These are phyloP conservation scores for Penicillium oxalicum DNA, from an alignment of 2,329 filamentous ascomycete genomes.

Conservation along the genomic window DNA sequence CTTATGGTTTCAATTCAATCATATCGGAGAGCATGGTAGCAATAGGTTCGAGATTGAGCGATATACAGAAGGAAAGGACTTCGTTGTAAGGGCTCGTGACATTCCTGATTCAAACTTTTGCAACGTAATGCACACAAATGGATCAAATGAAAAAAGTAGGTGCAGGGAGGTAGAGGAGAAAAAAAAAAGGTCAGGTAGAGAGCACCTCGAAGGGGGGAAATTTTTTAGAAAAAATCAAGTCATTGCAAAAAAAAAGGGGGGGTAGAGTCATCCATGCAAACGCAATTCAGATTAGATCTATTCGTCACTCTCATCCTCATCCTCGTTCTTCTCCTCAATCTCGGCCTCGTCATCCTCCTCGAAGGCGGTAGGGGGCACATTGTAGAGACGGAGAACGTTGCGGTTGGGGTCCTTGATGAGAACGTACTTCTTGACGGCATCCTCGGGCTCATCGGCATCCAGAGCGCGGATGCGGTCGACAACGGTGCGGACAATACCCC, in stretches of 20 bases:
- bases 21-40: too few species aligned
- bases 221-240: conserved; percentile 9
- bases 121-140: conserved; percentile 18
- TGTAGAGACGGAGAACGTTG: conserved; percentile 85
- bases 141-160: conserved; percentile 8
- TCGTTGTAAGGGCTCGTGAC: conserved; percentile 8
- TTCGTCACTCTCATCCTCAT: conserved; percentile 49
- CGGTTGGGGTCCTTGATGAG: conserved; percentile 90
- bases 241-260: conserved; percentile 5
- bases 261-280: too few species aligned
- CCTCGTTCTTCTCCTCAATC: conserved; percentile 48
- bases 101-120: conserved; percentile 19
- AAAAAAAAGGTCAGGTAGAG: conserved; percentile 8
- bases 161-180: conserved; percentile 1
- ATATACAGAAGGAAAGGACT: neutral
- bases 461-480: conserved; percentile 64
- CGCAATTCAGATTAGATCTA: conserved; percentile 14
- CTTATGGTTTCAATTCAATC: too few species aligned
- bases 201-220: too few species aligned
- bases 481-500: conserved; percentile 98
- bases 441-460: conserved; percentile 38
- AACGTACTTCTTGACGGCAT: conserved; percentile 44
- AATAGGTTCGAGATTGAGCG: too few species aligned
- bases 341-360: conserved; percentile 75
- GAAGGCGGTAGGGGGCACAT: conserved; percentile 79